These are phyloP conservation scores for Pleoardoris graminearum DNA, from an alignment of 2,329 filamentous ascomycete species.

Conservation along the genomic window DNA sequence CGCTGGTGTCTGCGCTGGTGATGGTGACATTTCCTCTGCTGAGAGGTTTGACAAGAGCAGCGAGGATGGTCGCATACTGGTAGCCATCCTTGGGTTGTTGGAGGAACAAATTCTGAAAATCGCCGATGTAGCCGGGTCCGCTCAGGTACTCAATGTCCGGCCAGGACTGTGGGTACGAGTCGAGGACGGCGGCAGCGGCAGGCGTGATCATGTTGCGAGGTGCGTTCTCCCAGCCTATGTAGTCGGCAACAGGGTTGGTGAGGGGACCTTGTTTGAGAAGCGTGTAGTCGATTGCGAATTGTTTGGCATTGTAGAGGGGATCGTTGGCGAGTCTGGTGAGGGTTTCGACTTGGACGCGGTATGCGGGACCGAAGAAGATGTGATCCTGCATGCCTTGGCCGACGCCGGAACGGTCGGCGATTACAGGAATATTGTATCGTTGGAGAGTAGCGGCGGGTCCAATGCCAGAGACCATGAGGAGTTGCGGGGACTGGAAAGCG, in stretches of 20 bases:
- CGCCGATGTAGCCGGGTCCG: too few species aligned
- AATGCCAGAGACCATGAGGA: slow-evolving; percentile 46
- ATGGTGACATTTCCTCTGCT: slow-evolving; percentile 40
- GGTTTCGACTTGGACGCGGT: background rate
- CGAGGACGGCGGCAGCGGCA: too few species aligned
- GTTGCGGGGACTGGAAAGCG: slow-evolving; percentile 35
- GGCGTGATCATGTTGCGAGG: background rate
- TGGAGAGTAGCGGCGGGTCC: slow-evolving; percentile 33
- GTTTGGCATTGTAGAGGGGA: background rate
- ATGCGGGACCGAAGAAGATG: background rate
- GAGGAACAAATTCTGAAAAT: background rate
- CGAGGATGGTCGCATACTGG: background rate
- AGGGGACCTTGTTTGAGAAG: background rate
- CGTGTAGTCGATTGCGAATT: background rate
- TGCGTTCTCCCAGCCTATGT: background rate
- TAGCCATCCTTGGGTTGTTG: background rate
- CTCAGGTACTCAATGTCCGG: too few species aligned
- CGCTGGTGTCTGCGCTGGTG: slow-evolving; percentile 21
- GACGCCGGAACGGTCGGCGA: slow-evolving; percentile 26
- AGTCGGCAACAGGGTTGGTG: background rate
- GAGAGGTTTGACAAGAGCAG: slow-evolving; percentile 30
- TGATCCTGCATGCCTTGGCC: slow-evolving; percentile 23
- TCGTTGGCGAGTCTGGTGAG: background rate
- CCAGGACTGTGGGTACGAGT: too few species aligned
- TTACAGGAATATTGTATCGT: slow-evolving; percentile 24